Evolutionary conservation across 495 filamentous ascomycete species (phyloP), one percentile per base, ranked within the genome.

Genomic region (Hypoxylon fuscum): DNA sequence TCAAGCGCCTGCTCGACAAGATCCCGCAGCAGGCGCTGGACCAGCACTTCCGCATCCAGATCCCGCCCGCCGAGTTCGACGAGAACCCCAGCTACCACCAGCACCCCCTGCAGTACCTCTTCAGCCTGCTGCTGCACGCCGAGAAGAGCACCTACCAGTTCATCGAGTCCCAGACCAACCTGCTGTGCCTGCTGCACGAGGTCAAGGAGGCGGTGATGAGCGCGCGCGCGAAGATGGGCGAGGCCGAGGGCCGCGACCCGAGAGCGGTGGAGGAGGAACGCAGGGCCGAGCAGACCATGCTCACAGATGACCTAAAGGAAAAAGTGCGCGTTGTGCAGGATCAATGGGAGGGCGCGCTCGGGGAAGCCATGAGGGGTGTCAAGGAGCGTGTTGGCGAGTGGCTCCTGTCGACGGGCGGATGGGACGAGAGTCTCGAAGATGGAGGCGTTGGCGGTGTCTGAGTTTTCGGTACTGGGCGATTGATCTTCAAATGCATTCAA

Each of bases 131-230:
- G 14, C 79, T 83, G 12, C 93, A 97, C 67, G 90, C 93, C 3
- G 91, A 95, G 73, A 95, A 91, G 75, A 90, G 87, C 48, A 92
- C 90, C 20, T 97, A 96, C 69, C 94, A 97, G 75, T 97, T 95
- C 74, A 97, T 98, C 58, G 95, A 98, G 78, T 87, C 83, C 2
- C 94, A 98, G 80, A 93, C 85, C 18, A 97, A 98, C 61, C 77
- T 97, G 11, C 82, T 98, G n/a, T 97, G 93, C 62, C 74, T 97
- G 18, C 74, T 97, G 65, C 95, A 98, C 67, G 95, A 97, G 74
- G 92, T 97, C 21, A 91, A 92, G 68, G 91, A 89, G 34, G 88
- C 87, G 2, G 85, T 91, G 5, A 88, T 88, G 68, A 77, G 75
- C 42, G 89, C 89, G 55, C 84, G 77, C 64, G 79, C 79, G 12